Evolutionary conservation across 129 eudicot genomes (phyloP).

Genomic region (Rutidosis leptorrhynchoides): DNA sequence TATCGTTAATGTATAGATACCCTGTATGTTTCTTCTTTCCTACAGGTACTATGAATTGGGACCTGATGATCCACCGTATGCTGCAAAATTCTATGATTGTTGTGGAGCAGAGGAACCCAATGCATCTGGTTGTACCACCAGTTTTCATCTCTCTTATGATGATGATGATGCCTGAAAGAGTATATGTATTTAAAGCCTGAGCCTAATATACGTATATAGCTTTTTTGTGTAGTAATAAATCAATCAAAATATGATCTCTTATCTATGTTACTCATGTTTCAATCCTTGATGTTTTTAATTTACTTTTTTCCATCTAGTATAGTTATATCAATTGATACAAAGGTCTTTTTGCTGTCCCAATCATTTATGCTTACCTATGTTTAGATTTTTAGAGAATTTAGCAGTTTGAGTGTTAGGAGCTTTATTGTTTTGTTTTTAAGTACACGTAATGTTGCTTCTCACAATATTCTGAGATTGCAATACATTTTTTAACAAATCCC

Average conservation of each 20-base stretch:
- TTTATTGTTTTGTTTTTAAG: neutral
- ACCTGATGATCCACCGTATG: constrained; percentile 93
- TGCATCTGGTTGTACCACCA: constrained; percentile 76
- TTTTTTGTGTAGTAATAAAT: neutral
- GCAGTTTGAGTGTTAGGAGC: neutral
- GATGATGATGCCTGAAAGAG: constrained; percentile 56
- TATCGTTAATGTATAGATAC: neutral
- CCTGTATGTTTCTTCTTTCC: neutral
- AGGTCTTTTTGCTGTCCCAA: neutral
- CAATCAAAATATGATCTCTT: neutral
- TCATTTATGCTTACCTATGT: neutral
- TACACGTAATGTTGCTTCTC: neutral
- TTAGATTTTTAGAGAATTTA: neutral
- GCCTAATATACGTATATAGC: constrained; percentile 14
- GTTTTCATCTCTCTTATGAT: constrained; percentile 70
- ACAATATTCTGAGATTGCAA: too few relatives aligned
- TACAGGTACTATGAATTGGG: constrained; percentile 82
- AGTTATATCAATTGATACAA: neutral
- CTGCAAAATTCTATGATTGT: constrained; percentile 91
- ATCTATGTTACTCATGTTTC: neutral
- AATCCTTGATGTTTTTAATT: neutral
- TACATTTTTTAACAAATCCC: neutral
- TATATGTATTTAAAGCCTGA: constrained; percentile 7
- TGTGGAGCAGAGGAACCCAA: constrained; percentile 89
- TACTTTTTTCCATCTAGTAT: neutral